Base-by-base conservation (phyloP, 2,329 filamentous ascomycete genomes). In the Sclerotinia trifoliorum region DNA sequence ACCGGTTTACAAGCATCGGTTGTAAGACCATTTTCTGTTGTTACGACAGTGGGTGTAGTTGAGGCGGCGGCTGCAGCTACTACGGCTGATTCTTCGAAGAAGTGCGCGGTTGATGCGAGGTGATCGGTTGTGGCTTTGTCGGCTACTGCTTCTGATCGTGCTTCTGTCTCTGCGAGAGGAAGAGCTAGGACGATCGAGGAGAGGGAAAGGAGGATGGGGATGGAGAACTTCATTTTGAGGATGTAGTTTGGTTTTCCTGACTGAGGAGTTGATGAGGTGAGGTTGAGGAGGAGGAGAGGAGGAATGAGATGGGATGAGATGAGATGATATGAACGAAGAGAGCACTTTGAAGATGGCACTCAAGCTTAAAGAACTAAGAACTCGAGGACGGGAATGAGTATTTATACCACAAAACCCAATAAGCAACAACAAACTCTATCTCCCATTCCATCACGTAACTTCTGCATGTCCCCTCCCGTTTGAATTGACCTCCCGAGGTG, bases 21-120 rank as follows among this genome's bases (percentile, higher is more conserved):
- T 8, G 65, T 52, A 5, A 67, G 35, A 13, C 65, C 56, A 54
- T 67, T 67, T 32, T 67, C 65, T 5, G 65, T 67, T 2, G 65
- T 42, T 3, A 35, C 32, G 26, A 52, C 19, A 5, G 35, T 44
- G 13, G 29, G 26, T 15, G 44, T 29, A 2, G 15, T 1, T 24
- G 49, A 62, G 21, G 49, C 29, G 17, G 46, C 44, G 46, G 58
- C 49, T 5, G 11, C 32, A 8, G 44, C 32, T 3, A 42, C 32
- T 0, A 42, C 54, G 19, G 29, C 32, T 4, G 13, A 6, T 55
- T 55, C 54, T 32, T 10, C n/a, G 2, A 56, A 56, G 54, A 56
- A 56, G 29, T 56, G 29, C 6, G 54, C 29, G 21, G 54, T 56
- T 3, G 3, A n/a, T 13, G 32, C 29, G 13, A 51, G 46, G n/a